Base-by-base conservation (phyloP, 257 asterid genomes). In the Penstemon davidsonii region DNA sequence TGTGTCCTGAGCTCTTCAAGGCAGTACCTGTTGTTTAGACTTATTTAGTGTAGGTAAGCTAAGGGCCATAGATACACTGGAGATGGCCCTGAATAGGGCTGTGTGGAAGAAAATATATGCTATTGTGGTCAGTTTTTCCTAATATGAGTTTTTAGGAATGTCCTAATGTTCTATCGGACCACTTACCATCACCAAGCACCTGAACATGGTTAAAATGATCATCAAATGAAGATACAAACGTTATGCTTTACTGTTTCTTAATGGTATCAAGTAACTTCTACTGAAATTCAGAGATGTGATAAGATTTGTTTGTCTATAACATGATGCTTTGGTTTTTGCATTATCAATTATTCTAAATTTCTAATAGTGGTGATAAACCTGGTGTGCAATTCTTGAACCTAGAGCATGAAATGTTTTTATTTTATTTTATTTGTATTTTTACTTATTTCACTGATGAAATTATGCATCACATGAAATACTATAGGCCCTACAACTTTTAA, bases 401-500 rank as follows among this genome's bases (percentile, higher is more conserved):
- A 8, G 15, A 52, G 37, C 8, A 13, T 11, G 52, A 38, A 38
- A 7, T 2, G n/a, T 54, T 11, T 10, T 49, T 25, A 37, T 12
- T 10, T 47, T 36, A 45, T 57, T 58, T 15, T n/a, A 43, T 57
- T 68, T 25, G 19, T 19, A n/a, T 38, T 47, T 19, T 4, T 18
- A 25, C n/a, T 4, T 45, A 15, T 60, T 9, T 15, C 6, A 0
- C 36, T 0, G 55, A 3, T 51, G 43, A 12, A 36, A 42, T 60
- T 37, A 58, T 53, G 38, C 56, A 50, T 64, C 11, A 13, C 18
- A 33, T 49, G 49, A 41, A 38, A 33, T 11, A 36, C 53, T 40
- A 46, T 46, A 3, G 52, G 15, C 36, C 55, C 12, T 57, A 39
- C 67, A 65, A 68, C 60, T 49, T 69, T 55, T 62, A 15, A 37